Conservation (phyloP, 805 yeast species). For the Cyberlindnera bimundalis region DNA sequence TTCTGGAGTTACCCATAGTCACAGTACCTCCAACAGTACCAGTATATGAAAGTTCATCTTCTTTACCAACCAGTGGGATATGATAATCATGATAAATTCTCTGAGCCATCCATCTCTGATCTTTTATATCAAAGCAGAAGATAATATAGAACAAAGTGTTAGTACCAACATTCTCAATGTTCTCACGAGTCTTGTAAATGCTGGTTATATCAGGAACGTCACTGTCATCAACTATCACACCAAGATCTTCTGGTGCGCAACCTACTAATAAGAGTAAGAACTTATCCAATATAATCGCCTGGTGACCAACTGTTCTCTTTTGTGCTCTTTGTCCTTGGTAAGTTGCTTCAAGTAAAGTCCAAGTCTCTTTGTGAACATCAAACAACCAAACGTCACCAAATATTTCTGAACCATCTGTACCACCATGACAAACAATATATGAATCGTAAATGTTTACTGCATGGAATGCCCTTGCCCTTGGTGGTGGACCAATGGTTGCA, state of each 20-base stretch:
- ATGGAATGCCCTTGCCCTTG: slow-evolving; percentile 35
- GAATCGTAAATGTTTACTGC: slow-evolving; percentile 28
- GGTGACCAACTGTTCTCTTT: slow-evolving; percentile 19
- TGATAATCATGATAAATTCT: slow-evolving; percentile 10
- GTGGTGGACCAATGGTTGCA: slow-evolving; percentile 11
- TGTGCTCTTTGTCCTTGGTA: slow-evolving; percentile 25
- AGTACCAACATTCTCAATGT: background rate
- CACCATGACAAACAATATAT: slow-evolving; percentile 31
- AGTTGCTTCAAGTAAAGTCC: slow-evolving; percentile 32
- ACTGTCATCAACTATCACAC: background rate
- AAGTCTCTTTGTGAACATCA: slow-evolving; percentile 39
- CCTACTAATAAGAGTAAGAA: slow-evolving; percentile 15
- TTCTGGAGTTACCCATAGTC: slow-evolving; percentile 10
- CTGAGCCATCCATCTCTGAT: slow-evolving; percentile 5
- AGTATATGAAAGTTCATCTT: slow-evolving; percentile 1
- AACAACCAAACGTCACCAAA: slow-evolving; percentile 51
- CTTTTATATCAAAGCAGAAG: slow-evolving; percentile 3
- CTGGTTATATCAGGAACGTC: slow-evolving; percentile 18
- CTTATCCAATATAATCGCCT: slow-evolving; percentile 17
- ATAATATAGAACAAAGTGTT: slow-evolving; percentile 1
- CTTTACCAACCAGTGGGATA: background rate
- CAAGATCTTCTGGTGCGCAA: slow-evolving; percentile 2
- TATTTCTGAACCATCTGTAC: slow-evolving; percentile 32
- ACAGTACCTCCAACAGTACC: slow-evolving; percentile 8
- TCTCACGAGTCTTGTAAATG: background rate